A percentile compares a stretch with the other conserved stretches of the same genome.
Evolutionary conservation across 495 filamentous ascomycete genomes (phyloP).

Genomic region (Elasticomyces elasticus): DNA sequence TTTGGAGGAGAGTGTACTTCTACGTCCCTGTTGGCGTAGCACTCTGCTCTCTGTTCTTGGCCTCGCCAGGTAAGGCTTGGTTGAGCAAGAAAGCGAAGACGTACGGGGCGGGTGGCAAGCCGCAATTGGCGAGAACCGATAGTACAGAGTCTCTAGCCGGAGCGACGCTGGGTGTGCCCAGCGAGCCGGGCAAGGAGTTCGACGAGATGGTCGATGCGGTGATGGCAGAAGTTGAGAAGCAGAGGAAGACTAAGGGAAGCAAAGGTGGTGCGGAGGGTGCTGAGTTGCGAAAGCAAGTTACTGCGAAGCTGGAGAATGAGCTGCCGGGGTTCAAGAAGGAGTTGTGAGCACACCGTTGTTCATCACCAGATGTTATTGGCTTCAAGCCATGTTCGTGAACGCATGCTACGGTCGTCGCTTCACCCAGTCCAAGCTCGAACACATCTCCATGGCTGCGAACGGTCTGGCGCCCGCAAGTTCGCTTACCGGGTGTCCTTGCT

Average conservation of each 20-base stretch:
- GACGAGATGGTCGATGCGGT: slow-evolving; percentile 67
- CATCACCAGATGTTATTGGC: too few species aligned
- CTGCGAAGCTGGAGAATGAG: slow-evolving; percentile 13
- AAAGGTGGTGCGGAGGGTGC: slow-evolving; percentile 14
- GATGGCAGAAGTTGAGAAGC: slow-evolving; percentile 54
- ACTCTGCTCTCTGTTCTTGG: slow-evolving; percentile 61
- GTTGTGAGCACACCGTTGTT: too few species aligned
- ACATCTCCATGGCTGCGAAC: too few species aligned
- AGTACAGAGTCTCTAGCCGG: slow-evolving; percentile 26
- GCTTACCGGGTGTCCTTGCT: too few species aligned
- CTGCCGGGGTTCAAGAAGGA: too few species aligned
- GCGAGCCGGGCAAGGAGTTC: slow-evolving; percentile 65
- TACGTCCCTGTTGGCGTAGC: slow-evolving; percentile 64
- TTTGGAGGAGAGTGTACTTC: slow-evolving; percentile 84
- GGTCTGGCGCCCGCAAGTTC: too few species aligned
- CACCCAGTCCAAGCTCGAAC: too few species aligned
- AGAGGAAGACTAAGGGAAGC: slow-evolving; percentile 32
- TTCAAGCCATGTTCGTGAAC: too few species aligned
- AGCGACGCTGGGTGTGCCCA: slow-evolving; percentile 64
- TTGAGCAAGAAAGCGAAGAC: slow-evolving; percentile 51
- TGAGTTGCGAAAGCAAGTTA: slow-evolving; percentile 19
- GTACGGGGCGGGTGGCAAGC: slow-evolving; percentile 35
- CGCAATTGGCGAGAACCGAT: slow-evolving; percentile 20
- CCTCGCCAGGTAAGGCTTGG: slow-evolving; percentile 59
- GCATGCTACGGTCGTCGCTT: too few species aligned